These are phyloP conservation scores for Crithidia sp. DNA, from an alignment of 208 protist genomes.

Conservation along the genomic window DNA sequence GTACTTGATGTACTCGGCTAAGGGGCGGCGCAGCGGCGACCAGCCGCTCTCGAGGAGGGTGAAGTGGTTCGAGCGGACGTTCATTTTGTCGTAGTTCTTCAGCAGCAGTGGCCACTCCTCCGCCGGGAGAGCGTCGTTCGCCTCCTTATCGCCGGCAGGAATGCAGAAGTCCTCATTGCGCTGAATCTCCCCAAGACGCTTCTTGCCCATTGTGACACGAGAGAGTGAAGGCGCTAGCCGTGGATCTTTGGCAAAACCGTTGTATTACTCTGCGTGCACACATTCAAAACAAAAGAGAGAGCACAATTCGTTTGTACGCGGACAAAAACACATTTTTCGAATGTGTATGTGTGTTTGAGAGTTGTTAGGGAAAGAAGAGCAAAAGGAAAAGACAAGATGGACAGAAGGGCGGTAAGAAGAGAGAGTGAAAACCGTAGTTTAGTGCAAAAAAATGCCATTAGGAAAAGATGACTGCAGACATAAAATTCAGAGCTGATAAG, in stretches of 20 bases:
- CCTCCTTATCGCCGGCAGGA: constrained; percentile 56
- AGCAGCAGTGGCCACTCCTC: constrained; percentile 98
- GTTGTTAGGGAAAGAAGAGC: too few relatives aligned
- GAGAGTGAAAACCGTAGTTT: too few relatives aligned
- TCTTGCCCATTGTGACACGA: constrained; percentile 64
- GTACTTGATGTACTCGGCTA: constrained; percentile 98
- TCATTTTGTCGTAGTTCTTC: constrained; percentile 99
- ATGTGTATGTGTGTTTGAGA: too few relatives aligned
- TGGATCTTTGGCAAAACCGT: background rate
- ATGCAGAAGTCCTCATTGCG: constrained; percentile 80
- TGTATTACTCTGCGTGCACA: background rate
- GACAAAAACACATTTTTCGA: too few relatives aligned
- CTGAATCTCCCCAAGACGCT: constrained; percentile 79
- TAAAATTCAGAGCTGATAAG: too few relatives aligned
- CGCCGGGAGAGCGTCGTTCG: constrained; percentile 80
- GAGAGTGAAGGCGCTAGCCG: background rate
- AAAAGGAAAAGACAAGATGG: too few relatives aligned
- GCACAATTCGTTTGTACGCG: too few relatives aligned
- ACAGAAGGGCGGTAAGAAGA: too few relatives aligned
- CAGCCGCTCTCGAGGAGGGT: constrained; percentile 96
- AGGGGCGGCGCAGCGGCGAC: constrained; percentile 97
- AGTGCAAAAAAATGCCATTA: too few relatives aligned
- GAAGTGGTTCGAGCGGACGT: constrained; percentile 97
- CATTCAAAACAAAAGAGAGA: background rate
- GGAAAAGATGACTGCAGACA: too few relatives aligned